Conservation (phyloP, 495 filamentous ascomycete species). For the Neurospora sp. region DNA sequence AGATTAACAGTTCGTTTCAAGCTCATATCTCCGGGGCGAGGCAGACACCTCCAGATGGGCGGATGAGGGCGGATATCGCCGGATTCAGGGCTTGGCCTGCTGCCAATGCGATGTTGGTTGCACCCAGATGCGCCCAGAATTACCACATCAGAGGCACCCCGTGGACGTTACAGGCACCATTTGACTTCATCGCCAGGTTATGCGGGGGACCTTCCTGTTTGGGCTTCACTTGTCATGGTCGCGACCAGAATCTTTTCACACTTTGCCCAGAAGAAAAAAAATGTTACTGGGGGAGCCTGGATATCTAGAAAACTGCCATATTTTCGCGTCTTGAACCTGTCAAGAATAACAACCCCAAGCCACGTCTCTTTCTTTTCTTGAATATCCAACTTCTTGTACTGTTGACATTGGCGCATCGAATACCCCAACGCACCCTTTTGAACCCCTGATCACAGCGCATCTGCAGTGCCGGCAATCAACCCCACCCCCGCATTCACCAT, state of each 20-base stretch:
- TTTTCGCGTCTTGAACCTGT: neutral
- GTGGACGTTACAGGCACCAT: neutral
- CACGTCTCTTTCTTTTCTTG: neutral
- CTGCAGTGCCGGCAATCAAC: neutral
- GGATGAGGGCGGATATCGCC: neutral
- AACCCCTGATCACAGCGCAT: neutral
- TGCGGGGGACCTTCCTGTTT: conserved; percentile 10
- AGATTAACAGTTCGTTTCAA: neutral
- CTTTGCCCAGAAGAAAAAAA: neutral
- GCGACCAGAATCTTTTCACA: neutral
- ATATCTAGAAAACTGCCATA: neutral
- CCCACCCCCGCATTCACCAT: neutral
- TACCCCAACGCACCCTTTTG: neutral
- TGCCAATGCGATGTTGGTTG: neutral
- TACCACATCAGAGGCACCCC: neutral
- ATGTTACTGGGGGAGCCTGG: neutral
- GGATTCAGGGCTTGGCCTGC: neutral
- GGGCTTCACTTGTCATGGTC: neutral
- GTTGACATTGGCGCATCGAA: neutral
- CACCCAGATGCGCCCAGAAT: neutral
- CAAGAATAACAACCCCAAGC: neutral
- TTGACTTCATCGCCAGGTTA: neutral
- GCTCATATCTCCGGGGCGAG: neutral
- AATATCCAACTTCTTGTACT: neutral
- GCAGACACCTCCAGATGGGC: neutral